A percentile compares a stretch with the other conserved stretches of the same genome.
phyloP scores from a whole-genome alignment of 1,284 basidiomycete genomes.

The Malassezia globosa region DNA sequence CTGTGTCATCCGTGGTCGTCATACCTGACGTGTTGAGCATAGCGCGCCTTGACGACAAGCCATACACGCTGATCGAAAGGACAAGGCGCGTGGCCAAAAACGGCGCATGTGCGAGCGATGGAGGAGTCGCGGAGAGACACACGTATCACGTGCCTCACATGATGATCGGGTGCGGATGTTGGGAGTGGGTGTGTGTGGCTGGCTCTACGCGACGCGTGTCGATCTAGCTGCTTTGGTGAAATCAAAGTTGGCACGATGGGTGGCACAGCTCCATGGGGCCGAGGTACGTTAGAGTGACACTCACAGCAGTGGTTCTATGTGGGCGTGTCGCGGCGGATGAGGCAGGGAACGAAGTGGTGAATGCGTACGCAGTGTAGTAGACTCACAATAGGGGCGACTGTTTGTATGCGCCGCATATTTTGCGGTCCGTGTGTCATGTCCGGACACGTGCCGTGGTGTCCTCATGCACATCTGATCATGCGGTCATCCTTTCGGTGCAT shows the following conservation, averaged over 20 bases:
- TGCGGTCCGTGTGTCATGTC: conserved; percentile 73
- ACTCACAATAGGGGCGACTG: conserved; percentile 54
- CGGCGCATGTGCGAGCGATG: background rate
- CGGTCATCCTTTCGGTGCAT: conserved; percentile 48
- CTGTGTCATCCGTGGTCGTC: too few relatives aligned
- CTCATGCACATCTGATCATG: conserved; percentile 30
- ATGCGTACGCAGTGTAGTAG: background rate
- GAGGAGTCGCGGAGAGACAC: background rate
- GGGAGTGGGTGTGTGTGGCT: too few relatives aligned
- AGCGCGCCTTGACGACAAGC: background rate
- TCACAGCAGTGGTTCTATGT: conserved; percentile 10
- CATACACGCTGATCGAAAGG: background rate
- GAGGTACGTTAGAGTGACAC: conserved; percentile 6
- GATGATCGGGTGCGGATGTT: too few relatives aligned
- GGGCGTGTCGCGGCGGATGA: conserved; percentile 7
- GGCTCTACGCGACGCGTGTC: too few relatives aligned
- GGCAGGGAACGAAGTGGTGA: background rate
- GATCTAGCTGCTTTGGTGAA: too few relatives aligned
- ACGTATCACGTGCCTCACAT: too few relatives aligned
- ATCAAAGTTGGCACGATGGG: too few relatives aligned
- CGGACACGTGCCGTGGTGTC: conserved; percentile 27
- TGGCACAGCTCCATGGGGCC: conserved; percentile 7
- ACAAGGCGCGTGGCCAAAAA: background rate
- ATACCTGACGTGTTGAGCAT: too few relatives aligned
- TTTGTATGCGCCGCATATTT: conserved; percentile 70